Base-by-base conservation (phyloP, 805 yeast genomes). In the Nakazawaea ishiwadae region DNA sequence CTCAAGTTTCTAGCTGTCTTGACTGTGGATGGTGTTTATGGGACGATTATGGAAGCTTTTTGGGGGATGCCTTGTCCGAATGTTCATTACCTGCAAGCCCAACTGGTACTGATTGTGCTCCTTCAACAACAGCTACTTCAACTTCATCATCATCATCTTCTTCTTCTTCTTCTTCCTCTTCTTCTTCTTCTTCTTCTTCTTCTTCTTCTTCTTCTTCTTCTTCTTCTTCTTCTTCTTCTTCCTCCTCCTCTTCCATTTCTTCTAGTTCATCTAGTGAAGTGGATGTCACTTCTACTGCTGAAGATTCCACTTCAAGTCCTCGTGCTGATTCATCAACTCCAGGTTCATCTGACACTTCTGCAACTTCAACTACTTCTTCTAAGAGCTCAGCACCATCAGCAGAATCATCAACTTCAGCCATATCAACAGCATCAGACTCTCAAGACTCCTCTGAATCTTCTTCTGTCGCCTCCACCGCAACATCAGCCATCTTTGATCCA, bases 21-120 rank as follows among this genome's bases (percentile, higher is more conserved):
- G 62, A 54, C 24, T 63, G 68, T 52, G 68, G 67, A 34, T 62
- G 66, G 67, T 62, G 66, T 42, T 46, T 63, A 39, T 63, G 62
- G 62, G 45, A 52, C 24, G 58, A 61, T 49, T 62, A 62, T 48
- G 56, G 55, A 19, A 38, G 48, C 2, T 60, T 48, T 50, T 52
- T 63, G 34, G 40, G 53, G 5, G 46, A 52, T 14, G 58, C 65
- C 7, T 43, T 60, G 35, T 53, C 47, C 16, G 55, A 46, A 20
- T 62, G 66, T 50, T 37, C 50, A 14, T 48, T 51, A 31, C 48
- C 57, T 14, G 51, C 60, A 28, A 50, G 52, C 21, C 65, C 66
- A 50, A 59, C 64, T 30, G 65, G 63, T 44, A 53, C 63, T 17
- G 14, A 37, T 4, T 57, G 63, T 50, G 29, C 49, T 10, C 18